Percentiles rank a stretch among this genome's conserved stretches.
Evolutionary conservation across 2,329 filamentous ascomycete species (phyloP).

Genomic region (Trichoderma simmonsii): DNA sequence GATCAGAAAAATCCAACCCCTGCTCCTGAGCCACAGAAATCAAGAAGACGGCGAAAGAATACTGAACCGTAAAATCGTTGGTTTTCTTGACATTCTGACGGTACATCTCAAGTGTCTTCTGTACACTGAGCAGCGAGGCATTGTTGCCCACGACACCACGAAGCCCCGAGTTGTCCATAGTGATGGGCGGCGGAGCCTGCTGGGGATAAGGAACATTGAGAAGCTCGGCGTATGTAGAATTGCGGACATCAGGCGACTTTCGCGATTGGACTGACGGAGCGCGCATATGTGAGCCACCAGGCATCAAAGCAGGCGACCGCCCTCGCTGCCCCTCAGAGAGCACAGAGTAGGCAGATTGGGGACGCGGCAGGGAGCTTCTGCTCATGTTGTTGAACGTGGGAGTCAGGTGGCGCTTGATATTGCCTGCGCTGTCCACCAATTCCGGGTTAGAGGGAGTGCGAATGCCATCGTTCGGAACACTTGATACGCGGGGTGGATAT

Average conservation of each 20-base stretch:
- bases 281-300: slow-evolving; percentile 43
- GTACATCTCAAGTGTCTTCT: slow-evolving; percentile 98
- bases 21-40: slow-evolving; percentile 84
- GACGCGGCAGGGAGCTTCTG: slow-evolving; percentile 61
- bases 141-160: slow-evolving; percentile 80
- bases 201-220: slow-evolving; percentile 75
- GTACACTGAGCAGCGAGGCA: slow-evolving; percentile 83
- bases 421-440: slow-evolving; percentile 47
- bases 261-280: slow-evolving; percentile 50
- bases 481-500: slow-evolving; percentile 41
- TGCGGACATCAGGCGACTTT: slow-evolving; percentile 54
- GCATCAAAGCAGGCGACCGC: slow-evolving; percentile 53
- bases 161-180: slow-evolving; percentile 77
- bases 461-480: slow-evolving; percentile 41
- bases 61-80: slow-evolving; percentile 83
- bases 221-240: slow-evolving; percentile 56
- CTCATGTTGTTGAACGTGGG: slow-evolving; percentile 53
- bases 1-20: slow-evolving; percentile 52
- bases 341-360: slow-evolving; percentile 72
- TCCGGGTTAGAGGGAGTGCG: slow-evolving; percentile 51
- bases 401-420: slow-evolving; percentile 61
- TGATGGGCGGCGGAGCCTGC: slow-evolving; percentile 62
- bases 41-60: slow-evolving; percentile 94
- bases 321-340: slow-evolving; percentile 67
- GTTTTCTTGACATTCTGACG: slow-evolving; percentile 96